These are phyloP conservation scores for Rugosomyces carneus DNA, from an alignment of 1,284 basidiomycete genomes.

Conservation along the genomic window DNA sequence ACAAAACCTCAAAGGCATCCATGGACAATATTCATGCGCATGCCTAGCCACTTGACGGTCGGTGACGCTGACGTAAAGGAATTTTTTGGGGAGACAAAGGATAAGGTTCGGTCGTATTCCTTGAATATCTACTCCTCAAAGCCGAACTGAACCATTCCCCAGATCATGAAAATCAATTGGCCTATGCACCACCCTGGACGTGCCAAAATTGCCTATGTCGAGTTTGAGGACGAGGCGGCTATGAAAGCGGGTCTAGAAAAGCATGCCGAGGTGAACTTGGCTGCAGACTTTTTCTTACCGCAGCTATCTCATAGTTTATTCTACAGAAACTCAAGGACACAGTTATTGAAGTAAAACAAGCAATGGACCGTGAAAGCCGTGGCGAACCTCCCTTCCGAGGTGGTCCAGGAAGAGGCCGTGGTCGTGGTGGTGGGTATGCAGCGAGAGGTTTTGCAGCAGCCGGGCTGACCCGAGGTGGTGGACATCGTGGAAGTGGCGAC, in stretches of 20 bases:
- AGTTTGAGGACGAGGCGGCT: constrained; percentile 79
- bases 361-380: constrained; percentile 60
- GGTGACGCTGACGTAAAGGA: constrained; percentile 67
- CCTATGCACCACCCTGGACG: constrained; percentile 47
- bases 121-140: not conserved
- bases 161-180: constrained; percentile 73
- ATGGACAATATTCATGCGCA: constrained; percentile 81
- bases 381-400: constrained; percentile 25
- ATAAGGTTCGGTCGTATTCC: constrained; percentile 41
- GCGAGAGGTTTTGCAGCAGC: constrained; percentile 62
- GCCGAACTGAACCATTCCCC: not conserved
- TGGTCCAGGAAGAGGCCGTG: constrained; percentile 38
- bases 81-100: constrained; percentile 67
- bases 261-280: constrained; percentile 55
- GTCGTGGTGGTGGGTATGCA: constrained; percentile 55
- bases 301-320: not conserved
- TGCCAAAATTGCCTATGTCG: constrained; percentile 71
- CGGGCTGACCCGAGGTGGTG: constrained; percentile 43
- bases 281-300: constrained; percentile 7
- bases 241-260: constrained; percentile 75
- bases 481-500: constrained; percentile 12
- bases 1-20: constrained; percentile 63
- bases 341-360: constrained; percentile 59
- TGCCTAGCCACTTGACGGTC: constrained; percentile 41
- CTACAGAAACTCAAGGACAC: constrained; percentile 61